Conservation (phyloP, 1,284 basidiomycete species). For the Ustilago cynodontis region DNA sequence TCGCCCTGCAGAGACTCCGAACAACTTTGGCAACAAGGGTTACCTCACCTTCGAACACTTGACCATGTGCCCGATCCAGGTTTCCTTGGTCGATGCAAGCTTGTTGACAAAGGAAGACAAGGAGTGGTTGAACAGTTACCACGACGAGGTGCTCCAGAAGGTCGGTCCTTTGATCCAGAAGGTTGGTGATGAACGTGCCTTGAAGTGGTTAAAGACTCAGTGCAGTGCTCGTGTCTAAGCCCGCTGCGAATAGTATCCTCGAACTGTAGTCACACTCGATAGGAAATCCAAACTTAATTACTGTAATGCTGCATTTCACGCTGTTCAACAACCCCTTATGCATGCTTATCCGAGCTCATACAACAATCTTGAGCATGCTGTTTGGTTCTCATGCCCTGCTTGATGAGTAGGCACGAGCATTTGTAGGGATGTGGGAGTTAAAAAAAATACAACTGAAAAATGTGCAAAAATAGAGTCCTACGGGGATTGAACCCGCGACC, state of each 20-base stretch:
- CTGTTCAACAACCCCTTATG: background rate
- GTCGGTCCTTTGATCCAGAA: slow-evolving; percentile 79
- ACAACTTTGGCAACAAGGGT: slow-evolving; percentile 81
- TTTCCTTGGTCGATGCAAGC: slow-evolving; percentile 79
- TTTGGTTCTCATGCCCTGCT: too few relatives aligned
- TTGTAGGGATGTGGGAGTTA: too few relatives aligned
- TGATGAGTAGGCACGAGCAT: too few relatives aligned
- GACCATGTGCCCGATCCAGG: slow-evolving; percentile 80
- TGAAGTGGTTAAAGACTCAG: slow-evolving; percentile 83
- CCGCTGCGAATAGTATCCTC: too few relatives aligned
- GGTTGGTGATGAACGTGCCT: slow-evolving; percentile 77
- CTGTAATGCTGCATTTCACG: too few relatives aligned
- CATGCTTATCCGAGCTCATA: too few relatives aligned
- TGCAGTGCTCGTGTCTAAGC: slow-evolving; percentile 45
- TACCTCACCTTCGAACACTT: slow-evolving; percentile 60
- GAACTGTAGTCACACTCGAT: too few relatives aligned
- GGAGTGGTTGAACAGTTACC: slow-evolving; percentile 87
- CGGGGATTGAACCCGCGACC: slow-evolving; percentile 60
- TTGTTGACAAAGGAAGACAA: slow-evolving; percentile 80
- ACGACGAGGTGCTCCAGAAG: slow-evolving; percentile 82
- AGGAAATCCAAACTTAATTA: too few relatives aligned
- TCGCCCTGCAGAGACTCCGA: slow-evolving; percentile 73
- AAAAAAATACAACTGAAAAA: background rate
- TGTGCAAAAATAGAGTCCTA: slow-evolving; percentile 43
- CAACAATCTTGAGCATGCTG: too few relatives aligned